Base-by-base conservation (phyloP, 768 basidiomycete species). In the Lactifluus pinguis region DNA sequence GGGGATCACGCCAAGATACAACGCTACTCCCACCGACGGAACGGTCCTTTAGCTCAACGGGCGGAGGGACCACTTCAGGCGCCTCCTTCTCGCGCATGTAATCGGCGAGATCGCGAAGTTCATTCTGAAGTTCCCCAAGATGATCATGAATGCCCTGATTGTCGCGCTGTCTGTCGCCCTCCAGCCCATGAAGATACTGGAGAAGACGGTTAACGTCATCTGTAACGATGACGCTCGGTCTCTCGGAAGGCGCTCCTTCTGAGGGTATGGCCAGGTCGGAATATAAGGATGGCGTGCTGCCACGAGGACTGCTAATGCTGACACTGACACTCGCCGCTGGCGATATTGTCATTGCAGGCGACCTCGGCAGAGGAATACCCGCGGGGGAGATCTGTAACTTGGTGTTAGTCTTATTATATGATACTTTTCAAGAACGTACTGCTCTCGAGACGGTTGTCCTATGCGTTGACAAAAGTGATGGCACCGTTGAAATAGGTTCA, bases 111-210 rank as follows among this genome's bases (percentile, higher is more conserved):
- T 84, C 82, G 13, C 76, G 77, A 3, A 95, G 74, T 64, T 89
- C 84, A 41, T 85, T 77, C 59, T 86, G 80, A 42, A 97, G 81
- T 0, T 83, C 80, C 54, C 80, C 80, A 4, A 95, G 76, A 68
- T 87, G 84, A 49, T 82, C 83, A 0, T 79, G 77, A 8, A 94
- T 69, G 15, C 85, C 84, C 30, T 80, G 76, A 34, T 77, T 80
- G 65, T 94, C 88, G 3, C 80, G 76, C 0, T 82, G 84, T 55
- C 87, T 75, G 17, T 76, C 74, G 36, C 79, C 75, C 65, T 92
- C 83, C 13, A 92, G 68, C 55, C 89, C 84, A 54, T 88, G 83
- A 10, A 85, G 70, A 56, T 77, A 76, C 42, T 81, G 75, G 52
- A 85, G 70, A 17, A 85, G 64, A 8, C 76, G 70, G 70, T 83